These are phyloP conservation scores for Waltiozyma sp. DNA, from an alignment of 1,139 yeast species.

Conservation along the genomic window DNA sequence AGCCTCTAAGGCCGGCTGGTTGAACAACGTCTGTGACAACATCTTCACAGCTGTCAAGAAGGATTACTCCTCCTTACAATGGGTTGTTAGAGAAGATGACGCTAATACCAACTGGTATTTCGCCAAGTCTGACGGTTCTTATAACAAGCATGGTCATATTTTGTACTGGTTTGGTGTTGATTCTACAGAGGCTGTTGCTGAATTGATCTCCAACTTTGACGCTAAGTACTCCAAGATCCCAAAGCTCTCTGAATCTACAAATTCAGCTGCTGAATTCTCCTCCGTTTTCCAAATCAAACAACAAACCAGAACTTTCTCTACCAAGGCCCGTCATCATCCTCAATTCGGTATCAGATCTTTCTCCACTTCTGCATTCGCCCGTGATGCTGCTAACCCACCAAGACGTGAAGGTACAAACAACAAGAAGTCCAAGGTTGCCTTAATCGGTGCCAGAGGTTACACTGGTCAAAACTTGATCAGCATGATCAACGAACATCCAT, in stretches of 20 bases:
- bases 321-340: constrained; percentile 7
- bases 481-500: constrained; percentile 79
- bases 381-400: constrained; percentile 42
- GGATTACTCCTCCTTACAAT: constrained; percentile 64
- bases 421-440: constrained; percentile 60
- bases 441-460: constrained; percentile 97
- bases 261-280: constrained; percentile 33
- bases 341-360: constrained; percentile 21
- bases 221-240: constrained; percentile 19
- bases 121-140: constrained; percentile 88
- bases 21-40: constrained; percentile 92
- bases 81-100: constrained; percentile 89
- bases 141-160: constrained; percentile 78
- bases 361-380: constrained; percentile 43
- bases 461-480: constrained; percentile 91
- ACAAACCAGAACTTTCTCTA: constrained; percentile 24
- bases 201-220: constrained; percentile 57
- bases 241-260: constrained; percentile 22
- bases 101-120: constrained; percentile 89
- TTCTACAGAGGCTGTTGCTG: constrained; percentile 49
- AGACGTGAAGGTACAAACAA: constrained; percentile 49
- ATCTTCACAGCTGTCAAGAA: constrained; percentile 74
- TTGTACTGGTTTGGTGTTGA: constrained; percentile 91
- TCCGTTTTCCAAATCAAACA: constrained; percentile 30
- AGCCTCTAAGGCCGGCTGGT: constrained; percentile 89